Evolutionary conservation across 345 rosid species (phyloP).

Genomic region (Lumnitzera racemosa): DNA sequence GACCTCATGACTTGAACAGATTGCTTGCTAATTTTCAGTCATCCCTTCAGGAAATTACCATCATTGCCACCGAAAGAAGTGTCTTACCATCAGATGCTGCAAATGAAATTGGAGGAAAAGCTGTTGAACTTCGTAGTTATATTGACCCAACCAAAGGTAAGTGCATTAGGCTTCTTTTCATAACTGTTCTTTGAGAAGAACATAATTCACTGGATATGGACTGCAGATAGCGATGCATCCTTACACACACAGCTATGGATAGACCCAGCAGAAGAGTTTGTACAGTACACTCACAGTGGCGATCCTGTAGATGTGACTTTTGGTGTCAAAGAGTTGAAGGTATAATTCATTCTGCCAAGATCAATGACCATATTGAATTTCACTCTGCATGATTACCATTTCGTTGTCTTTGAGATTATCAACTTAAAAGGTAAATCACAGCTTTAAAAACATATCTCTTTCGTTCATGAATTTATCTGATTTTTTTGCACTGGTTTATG

Average conservation of each 20-base stretch:
- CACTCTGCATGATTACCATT: too few relatives aligned
- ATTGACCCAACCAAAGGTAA: conserved; percentile 83
- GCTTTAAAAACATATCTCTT: background rate
- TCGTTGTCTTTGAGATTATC: background rate
- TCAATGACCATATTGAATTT: too few relatives aligned
- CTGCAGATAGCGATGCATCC: conserved; percentile 66
- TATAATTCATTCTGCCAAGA: conserved; percentile 7
- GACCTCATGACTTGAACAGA: conserved; percentile 80
- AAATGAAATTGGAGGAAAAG: conserved; percentile 78
- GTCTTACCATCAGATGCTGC: conserved; percentile 64
- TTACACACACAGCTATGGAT: conserved; percentile 93
- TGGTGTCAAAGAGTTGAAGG: conserved; percentile 84
- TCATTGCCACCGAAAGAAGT: conserved; percentile 70
- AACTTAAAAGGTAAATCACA: background rate
- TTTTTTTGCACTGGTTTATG: background rate
- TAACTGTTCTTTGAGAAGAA: conserved; percentile 3
- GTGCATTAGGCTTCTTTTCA: conserved; percentile 2
- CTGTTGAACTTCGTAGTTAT: conserved; percentile 90
- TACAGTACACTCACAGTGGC: conserved; percentile 69
- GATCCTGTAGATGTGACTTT: conserved; percentile 89
- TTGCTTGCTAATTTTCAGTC: conserved; percentile 90
- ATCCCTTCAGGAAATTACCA: conserved; percentile 91
- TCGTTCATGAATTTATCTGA: background rate
- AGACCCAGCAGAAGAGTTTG: conserved; percentile 90
- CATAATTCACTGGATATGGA: conserved; percentile 15